These are phyloP conservation scores for Xylaria telfairii DNA, from an alignment of 495 filamentous ascomycete species.

Conservation along the genomic window DNA sequence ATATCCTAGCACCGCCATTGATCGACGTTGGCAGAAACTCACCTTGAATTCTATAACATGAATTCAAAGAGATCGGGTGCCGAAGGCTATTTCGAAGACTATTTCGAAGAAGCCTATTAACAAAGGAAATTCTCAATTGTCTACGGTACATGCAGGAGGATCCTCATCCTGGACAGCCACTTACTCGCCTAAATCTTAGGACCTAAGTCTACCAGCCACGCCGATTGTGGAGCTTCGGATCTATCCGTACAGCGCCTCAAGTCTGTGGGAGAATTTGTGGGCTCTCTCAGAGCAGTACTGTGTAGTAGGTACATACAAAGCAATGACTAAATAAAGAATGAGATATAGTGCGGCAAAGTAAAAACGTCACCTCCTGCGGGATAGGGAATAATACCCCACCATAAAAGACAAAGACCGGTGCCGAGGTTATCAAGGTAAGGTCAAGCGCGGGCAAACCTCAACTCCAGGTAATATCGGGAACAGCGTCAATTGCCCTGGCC, in stretches of 20 bases:
- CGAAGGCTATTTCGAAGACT: not conserved
- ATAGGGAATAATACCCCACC: conserved; percentile 14
- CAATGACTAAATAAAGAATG: no score
- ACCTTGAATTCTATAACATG: no score
- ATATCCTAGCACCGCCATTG: no score
- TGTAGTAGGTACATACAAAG: no score
- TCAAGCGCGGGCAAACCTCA: not conserved
- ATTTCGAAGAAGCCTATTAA: not conserved
- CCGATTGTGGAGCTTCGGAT: conserved; percentile 13
- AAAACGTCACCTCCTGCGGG: not conserved
- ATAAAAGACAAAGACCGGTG: not conserved
- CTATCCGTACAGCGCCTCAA: conserved; percentile 1
- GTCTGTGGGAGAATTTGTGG: not conserved
- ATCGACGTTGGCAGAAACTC: no score
- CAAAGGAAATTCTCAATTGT: not conserved
- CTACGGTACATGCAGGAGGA: not conserved
- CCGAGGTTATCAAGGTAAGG: not conserved
- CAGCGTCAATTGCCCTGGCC: not conserved
- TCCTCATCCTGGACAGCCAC: not conserved
- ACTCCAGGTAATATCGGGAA: not conserved
- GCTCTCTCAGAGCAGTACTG: no score
- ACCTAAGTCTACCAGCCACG: no score
- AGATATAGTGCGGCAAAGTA: no score
- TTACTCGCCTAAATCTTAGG: not conserved
- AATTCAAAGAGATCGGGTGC: not conserved